phyloP scores from a whole-genome alignment of 768 basidiomycete genomes.

The Boletus eberwhitei region DNA sequence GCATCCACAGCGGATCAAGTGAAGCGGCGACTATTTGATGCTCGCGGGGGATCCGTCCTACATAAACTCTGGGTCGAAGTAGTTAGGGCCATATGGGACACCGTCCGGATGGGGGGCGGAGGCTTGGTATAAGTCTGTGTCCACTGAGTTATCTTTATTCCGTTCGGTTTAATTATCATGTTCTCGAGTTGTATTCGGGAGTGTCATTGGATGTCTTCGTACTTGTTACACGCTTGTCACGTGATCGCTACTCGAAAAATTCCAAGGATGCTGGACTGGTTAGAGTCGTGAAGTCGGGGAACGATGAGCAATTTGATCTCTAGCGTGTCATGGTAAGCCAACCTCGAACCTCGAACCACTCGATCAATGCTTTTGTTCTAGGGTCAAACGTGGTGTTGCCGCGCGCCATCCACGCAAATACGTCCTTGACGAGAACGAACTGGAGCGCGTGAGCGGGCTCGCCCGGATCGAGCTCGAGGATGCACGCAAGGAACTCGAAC shows the following conservation, averaged over 20 bases:
- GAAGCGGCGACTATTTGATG: conserved; percentile 48
- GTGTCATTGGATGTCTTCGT: no score
- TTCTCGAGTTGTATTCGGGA: not conserved
- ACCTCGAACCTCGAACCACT: not conserved
- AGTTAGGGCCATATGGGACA: conserved; percentile 55
- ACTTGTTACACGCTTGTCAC: conserved; percentile 11
- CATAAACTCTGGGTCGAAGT: conserved; percentile 50
- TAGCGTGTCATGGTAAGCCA: conserved; percentile 53
- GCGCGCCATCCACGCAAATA: conserved; percentile 79
- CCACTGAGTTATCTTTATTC: conserved; percentile 20
- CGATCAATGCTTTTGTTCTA: conserved; percentile 19
- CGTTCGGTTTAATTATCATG: not conserved
- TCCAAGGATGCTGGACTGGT: not conserved
- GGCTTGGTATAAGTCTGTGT: conserved; percentile 53
- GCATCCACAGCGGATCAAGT: conserved; percentile 54
- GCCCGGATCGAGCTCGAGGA: conserved; percentile 88
- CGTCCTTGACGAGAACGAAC: conserved; percentile 83
- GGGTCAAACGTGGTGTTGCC: conserved; percentile 81
- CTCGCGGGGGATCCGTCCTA: conserved; percentile 36
- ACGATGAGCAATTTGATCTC: conserved; percentile 76
- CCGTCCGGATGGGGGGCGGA: conserved; percentile 72
- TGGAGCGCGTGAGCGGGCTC: conserved; percentile 84
- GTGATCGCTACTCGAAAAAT: conserved; percentile 15
- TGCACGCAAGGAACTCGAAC: conserved; percentile 80
- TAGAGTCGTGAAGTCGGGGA: not conserved